Evolutionary conservation across 192 early-diverging fungal genomes (phyloP), one percentile per base, ranked within the genome.

Genomic region (Backusella mclennaniae): DNA sequence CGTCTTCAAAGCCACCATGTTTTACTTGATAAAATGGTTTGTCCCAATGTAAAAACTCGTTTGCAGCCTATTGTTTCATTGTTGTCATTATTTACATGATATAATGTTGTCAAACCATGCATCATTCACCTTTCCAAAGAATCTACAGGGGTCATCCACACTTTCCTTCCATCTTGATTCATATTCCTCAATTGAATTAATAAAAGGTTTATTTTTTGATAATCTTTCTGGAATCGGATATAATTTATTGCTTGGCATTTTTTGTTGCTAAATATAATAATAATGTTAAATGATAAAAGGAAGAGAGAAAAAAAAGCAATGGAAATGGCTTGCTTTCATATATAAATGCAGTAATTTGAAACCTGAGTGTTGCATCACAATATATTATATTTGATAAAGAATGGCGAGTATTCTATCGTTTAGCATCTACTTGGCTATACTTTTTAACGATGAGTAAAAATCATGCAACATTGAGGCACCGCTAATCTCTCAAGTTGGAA

Each of bases 31-130:
- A 80, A 85, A 96, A 97, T 41, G 93, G 92, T 77, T 87, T 89
- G 81, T 85, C 83, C 97, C 97, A 98, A 67, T 86, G 81, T 75
- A 98, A 85, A 38, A 92, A 78, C 67, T 97, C 93, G 23, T 85
- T 87, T 19, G 93, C 96, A 52, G 90, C 31, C 93, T 93, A 76
- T 52, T 44, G 26, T 76, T 29, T 12, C 0, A 6, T 66, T n/a
- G 29, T 15, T 21, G 35, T 39, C 21, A 49, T 6, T 14, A n/a
- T 23, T 36, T 31, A 12, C 35, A 11, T 9, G 21, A 21, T 33
- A 33, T 33, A 33, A 33, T 49, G 15, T 19, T 29, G 46, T 46
- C 46, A 21, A 26, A 26, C 15, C 11, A 67, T 76, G 0, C 4
- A 49, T 38, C 3, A 44, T 69, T 71, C 71, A 79, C 74, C 12